Percentiles rank a stretch among this genome's conserved stretches.
phyloP scores from a whole-genome alignment of 805 yeast species.

The Kodamaea kaohsiungensis region DNA sequence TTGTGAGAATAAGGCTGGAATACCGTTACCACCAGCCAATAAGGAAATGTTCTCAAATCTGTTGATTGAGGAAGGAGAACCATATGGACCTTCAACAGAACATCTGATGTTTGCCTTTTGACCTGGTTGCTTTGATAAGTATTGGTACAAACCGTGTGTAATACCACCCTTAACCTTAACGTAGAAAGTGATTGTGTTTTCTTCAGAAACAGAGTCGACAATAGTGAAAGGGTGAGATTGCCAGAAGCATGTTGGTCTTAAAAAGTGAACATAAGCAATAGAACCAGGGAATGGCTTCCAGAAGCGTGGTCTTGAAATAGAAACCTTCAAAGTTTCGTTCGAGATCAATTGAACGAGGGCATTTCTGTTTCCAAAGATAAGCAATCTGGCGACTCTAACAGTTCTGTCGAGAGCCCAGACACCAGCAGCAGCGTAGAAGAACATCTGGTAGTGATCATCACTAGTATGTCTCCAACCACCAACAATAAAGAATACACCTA shows the following conservation, averaged over 20 bases:
- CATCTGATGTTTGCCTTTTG: conserved; percentile 31
- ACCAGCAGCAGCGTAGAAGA: conserved; percentile 31
- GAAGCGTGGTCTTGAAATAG: conserved; percentile 47
- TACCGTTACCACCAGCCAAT: conserved; percentile 43
- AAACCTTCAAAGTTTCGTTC: conserved; percentile 51
- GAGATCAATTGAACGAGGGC: conserved; percentile 39
- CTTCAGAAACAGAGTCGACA: conserved; percentile 40
- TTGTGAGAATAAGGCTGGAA: conserved; percentile 39
- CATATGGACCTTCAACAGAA: conserved; percentile 43
- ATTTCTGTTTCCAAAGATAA: conserved; percentile 36
- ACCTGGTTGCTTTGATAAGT: conserved; percentile 33
- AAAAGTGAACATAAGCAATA: conserved; percentile 57
- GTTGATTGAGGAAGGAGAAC: conserved; percentile 30
- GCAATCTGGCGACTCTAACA: conserved; percentile 32
- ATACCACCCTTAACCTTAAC: conserved; percentile 40
- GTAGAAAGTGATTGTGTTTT: conserved; percentile 25
- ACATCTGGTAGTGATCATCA: conserved; percentile 24
- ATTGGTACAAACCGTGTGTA: conserved; percentile 37
- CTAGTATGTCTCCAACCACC: conserved; percentile 57
- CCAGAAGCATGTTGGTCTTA: conserved; percentile 55
- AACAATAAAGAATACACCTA: conserved; percentile 46
- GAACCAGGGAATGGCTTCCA: conserved; percentile 58
- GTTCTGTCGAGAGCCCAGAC: conserved; percentile 42
- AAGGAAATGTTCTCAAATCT: conserved; percentile 30
- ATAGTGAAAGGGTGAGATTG: conserved; percentile 77